A percentile compares a stretch with the other conserved stretches of the same genome.
phyloP scores from a whole-genome alignment of 2,329 filamentous ascomycete species.

The Paecilomyces variotii region DNA sequence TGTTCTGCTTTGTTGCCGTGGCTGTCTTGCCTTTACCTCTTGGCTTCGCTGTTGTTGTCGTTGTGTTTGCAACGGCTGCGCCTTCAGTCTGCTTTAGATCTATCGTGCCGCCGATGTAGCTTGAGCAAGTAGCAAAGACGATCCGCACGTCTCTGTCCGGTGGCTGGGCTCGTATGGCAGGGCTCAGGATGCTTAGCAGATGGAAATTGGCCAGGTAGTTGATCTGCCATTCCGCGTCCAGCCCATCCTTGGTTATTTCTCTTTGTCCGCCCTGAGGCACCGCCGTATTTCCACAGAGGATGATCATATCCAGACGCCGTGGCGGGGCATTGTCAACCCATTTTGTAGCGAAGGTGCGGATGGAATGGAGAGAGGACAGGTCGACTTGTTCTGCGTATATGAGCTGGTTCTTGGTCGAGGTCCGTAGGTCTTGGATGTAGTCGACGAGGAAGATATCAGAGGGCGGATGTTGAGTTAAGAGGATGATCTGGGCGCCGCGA shows the following conservation, averaged over 20 bases:
- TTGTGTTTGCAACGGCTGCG: background rate
- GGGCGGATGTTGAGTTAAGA: slow-evolving; percentile 74
- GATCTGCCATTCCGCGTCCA: slow-evolving; percentile 87
- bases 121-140: slow-evolving; percentile 76
- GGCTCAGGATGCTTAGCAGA: slow-evolving; percentile 80
- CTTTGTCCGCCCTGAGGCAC: slow-evolving; percentile 47
- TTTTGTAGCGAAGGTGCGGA: slow-evolving; percentile 88
- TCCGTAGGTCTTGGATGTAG: slow-evolving; percentile 80
- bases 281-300: slow-evolving; percentile 75
- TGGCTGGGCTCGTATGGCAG: slow-evolving; percentile 82
- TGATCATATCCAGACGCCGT: slow-evolving; percentile 78
- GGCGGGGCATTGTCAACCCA: slow-evolving; percentile 96
- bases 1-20: slow-evolving; percentile 14
- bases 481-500: slow-evolving; percentile 81
- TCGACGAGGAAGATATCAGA: slow-evolving; percentile 85
- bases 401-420: slow-evolving; percentile 68
- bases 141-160: slow-evolving; percentile 89
- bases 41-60: slow-evolving; percentile 16
- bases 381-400: slow-evolving; percentile 96
- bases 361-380: slow-evolving; percentile 76
- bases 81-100: slow-evolving; percentile 31
- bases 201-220: slow-evolving; percentile 97
- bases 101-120: slow-evolving; percentile 72
- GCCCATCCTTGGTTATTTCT: slow-evolving; percentile 62
- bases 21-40: slow-evolving; percentile 32